phyloP scores from a whole-genome alignment of 1,139 yeast species.

The Nakaseomyces kungkrabaensis region DNA sequence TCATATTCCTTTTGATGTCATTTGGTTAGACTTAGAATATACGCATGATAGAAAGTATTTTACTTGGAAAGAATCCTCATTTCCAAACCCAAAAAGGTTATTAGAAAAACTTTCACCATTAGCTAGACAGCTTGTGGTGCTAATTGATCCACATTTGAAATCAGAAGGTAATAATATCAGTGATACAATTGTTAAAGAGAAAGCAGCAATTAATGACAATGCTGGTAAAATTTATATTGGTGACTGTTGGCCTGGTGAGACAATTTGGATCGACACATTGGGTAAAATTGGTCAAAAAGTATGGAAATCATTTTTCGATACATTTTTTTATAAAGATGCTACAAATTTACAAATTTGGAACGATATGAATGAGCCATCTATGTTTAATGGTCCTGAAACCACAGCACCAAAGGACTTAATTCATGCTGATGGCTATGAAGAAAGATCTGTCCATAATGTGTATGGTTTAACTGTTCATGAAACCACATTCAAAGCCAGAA shows the following conservation, averaged over 20 bases:
- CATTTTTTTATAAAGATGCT: constrained; percentile 38
- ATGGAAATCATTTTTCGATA: constrained; percentile 47
- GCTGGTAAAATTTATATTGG: constrained; percentile 56
- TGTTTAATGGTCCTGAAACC: constrained; percentile 91
- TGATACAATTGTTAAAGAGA: constrained; percentile 36
- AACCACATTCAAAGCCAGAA: constrained; percentile 61
- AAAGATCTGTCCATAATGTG: constrained; percentile 79
- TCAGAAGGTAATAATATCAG: constrained; percentile 52
- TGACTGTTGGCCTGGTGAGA: constrained; percentile 98
- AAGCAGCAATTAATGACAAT: constrained; percentile 36
- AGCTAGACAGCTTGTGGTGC: constrained; percentile 72
- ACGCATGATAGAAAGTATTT: constrained; percentile 79
- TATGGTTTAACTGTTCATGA: constrained; percentile 76
- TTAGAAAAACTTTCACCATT: constrained; percentile 52
- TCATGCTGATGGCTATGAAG: constrained; percentile 78
- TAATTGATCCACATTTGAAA: constrained; percentile 89
- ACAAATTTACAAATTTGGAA: constrained; percentile 80
- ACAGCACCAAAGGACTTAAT: constrained; percentile 72
- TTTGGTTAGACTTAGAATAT: constrained; percentile 94
- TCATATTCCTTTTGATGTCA: constrained; percentile 78
- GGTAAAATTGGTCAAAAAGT: constrained; percentile 49
- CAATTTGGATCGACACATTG: constrained; percentile 84
- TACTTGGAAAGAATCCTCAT: constrained; percentile 72
- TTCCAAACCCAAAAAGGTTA: constrained; percentile 69
- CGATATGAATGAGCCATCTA: constrained; percentile 97